phyloP scores from a whole-genome alignment of 2,329 filamentous ascomycete genomes.

The Metarhizium album region DNA sequence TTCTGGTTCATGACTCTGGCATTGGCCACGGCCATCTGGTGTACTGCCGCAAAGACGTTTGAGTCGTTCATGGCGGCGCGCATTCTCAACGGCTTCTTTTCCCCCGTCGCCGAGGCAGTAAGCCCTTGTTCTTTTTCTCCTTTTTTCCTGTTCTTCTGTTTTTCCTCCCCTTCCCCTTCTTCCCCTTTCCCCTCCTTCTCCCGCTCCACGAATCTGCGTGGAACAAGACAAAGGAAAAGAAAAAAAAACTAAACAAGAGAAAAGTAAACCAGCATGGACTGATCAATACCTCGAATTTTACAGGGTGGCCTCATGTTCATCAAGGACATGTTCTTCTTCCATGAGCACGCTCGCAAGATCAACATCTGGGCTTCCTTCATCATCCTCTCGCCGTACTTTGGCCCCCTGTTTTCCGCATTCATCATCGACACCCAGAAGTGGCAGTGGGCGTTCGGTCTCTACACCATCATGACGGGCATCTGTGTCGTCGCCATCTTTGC shows the following conservation, averaged over 20 bases:
- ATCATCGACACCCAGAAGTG: conserved; percentile 34
- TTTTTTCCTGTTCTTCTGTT: no score
- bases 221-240: neutral
- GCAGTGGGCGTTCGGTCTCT: conserved; percentile 38
- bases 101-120: conserved; percentile 20
- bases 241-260: no score
- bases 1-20: conserved; percentile 27
- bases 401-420: conserved; percentile 35
- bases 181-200: no score
- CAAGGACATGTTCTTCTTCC: conserved; percentile 50
- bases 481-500: conserved; percentile 27
- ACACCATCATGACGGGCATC: conserved; percentile 27
- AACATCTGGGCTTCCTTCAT: conserved; percentile 35
- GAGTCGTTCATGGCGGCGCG: conserved; percentile 32
- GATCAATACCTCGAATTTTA: conserved; percentile 13
- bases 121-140: no score
- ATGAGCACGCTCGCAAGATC: conserved; percentile 41
- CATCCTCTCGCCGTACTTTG: conserved; percentile 32
- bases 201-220: no score
- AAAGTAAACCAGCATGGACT: no score
- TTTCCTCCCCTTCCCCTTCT: no score
- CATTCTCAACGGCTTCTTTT: conserved; percentile 29
- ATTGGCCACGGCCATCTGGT: conserved; percentile 31
- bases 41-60: conserved; percentile 24
- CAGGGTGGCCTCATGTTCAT: conserved; percentile 40